Conservation (phyloP, 306 rosid genomes). For the Cucurbita maxima region DNA sequence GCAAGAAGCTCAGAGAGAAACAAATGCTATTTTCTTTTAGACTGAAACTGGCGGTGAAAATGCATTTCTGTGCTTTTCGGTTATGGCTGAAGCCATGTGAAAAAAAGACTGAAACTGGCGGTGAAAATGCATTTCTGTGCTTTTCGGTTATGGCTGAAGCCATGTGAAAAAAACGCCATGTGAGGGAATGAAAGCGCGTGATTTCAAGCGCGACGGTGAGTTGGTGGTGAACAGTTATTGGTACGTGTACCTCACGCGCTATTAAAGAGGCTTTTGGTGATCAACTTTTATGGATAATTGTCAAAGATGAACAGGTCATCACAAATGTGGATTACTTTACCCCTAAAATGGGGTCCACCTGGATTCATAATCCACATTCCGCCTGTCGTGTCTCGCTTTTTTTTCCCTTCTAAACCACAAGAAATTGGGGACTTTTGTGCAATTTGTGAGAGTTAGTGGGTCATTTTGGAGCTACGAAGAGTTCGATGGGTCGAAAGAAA, state of each 20-base stretch:
- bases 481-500: not conserved
- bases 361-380: not conserved
- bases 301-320: not conserved
- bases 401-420: not conserved
- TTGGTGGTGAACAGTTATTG: not conserved
- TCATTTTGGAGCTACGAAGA: not conserved
- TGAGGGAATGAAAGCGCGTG: not conserved
- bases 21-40: not conserved
- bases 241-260: not conserved
- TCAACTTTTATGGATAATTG: not conserved
- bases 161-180: not conserved
- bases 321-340: constrained; percentile 2
- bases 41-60: not conserved
- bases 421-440: not conserved
- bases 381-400: not conserved
- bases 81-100: not conserved
- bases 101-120: not conserved
- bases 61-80: not conserved
- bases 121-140: not conserved
- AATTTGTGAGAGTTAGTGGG: not conserved
- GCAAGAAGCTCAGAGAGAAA: not conserved
- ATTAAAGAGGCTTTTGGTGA: not conserved
- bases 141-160: not conserved
- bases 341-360: not conserved
- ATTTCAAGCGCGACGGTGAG: not conserved